A percentile compares a stretch with the other conserved stretches of the same genome.
These are phyloP conservation scores for Juglanconis juglandina DNA, from an alignment of 2,329 filamentous ascomycete species.

Conservation along the genomic window DNA sequence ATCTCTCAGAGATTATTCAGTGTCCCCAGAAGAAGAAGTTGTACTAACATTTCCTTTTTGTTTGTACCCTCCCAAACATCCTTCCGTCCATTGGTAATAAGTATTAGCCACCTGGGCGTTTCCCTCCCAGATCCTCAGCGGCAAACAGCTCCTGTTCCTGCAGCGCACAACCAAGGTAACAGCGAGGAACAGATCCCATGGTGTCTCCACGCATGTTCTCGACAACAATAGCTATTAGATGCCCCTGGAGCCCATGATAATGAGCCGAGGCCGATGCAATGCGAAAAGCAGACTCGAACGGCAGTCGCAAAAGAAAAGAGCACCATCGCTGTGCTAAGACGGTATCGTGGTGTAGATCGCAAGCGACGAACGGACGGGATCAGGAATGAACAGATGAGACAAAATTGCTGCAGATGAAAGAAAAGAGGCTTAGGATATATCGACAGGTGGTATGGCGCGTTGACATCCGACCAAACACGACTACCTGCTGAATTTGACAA, in stretches of 20 bases:
- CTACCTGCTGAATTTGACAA: conserved; percentile 13
- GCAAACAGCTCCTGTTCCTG: conserved; percentile 12
- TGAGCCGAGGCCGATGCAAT: conserved; percentile 27
- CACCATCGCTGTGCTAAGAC: conserved; percentile 59
- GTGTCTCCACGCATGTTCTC: conserved; percentile 12
- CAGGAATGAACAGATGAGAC: conserved; percentile 12
- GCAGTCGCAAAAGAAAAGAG: conserved; percentile 22
- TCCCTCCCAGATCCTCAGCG: conserved; percentile 19
- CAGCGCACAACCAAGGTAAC: not conserved
- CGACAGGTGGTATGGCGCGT: conserved; percentile 6
- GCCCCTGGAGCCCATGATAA: conserved; percentile 25
- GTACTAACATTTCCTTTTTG: not conserved
- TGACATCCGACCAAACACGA: conserved; percentile 1
- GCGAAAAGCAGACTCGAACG: conserved; percentile 28
- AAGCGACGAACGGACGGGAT: conserved; percentile 35
- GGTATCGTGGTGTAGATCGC: conserved; percentile 58
- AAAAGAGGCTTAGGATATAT: conserved; percentile 5
- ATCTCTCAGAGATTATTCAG: conserved; percentile 20
- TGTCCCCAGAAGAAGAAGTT: conserved; percentile 22
- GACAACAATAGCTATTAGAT: conserved; percentile 20
- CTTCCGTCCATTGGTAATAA: conserved; percentile 24
- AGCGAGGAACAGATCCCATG: not conserved
- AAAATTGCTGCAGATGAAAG: conserved; percentile 10
- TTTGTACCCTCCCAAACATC: not conserved
- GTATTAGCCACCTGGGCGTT: conserved; percentile 28